phyloP scores from a whole-genome alignment of 2,329 filamentous ascomycete species.

The Fusarium chaquense region DNA sequence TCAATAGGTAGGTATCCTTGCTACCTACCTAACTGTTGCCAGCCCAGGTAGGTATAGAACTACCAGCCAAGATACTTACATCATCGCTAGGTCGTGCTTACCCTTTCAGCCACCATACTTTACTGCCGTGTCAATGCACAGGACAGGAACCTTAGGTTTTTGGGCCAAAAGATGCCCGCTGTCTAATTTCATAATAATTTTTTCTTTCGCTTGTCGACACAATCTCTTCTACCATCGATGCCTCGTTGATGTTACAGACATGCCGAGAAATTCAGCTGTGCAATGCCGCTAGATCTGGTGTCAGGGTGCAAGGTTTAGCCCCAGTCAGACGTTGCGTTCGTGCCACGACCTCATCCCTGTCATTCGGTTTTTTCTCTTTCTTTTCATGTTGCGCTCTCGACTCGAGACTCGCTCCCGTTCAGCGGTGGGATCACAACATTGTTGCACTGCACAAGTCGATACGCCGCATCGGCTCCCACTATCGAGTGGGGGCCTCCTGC shows the following conservation, averaged over 20 bases:
- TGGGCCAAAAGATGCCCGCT: not conserved
- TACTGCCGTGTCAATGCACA: not conserved
- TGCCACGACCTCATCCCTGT: slow-evolving; percentile 32
- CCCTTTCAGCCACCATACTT: not conserved
- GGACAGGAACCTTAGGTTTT: not conserved
- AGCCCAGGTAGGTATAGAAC: not conserved
- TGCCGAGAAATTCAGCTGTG: slow-evolving; percentile 40
- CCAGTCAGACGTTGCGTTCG: slow-evolving; percentile 33
- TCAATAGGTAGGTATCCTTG: not conserved
- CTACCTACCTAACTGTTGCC: not conserved
- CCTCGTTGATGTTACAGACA: slow-evolving; percentile 30
- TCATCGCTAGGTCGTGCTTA: not conserved
- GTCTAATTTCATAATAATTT: not conserved
- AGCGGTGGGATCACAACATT: slow-evolving; percentile 32
- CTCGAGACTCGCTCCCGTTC: slow-evolving; percentile 27
- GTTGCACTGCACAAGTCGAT: slow-evolving; percentile 38
- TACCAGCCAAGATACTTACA: slow-evolving; percentile 2
- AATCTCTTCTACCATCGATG: not conserved
- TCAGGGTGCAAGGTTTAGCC: slow-evolving; percentile 42
- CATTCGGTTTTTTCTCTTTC: slow-evolving; percentile 18
- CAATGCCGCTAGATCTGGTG: slow-evolving; percentile 48
- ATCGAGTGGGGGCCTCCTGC: slow-evolving; percentile 26
- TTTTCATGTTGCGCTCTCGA: slow-evolving; percentile 22
- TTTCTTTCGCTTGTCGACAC: slow-evolving; percentile 1
- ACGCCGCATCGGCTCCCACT: slow-evolving; percentile 45